Conservation (phyloP, 2,329 filamentous ascomycete species). For the Fusarium udum region DNA sequence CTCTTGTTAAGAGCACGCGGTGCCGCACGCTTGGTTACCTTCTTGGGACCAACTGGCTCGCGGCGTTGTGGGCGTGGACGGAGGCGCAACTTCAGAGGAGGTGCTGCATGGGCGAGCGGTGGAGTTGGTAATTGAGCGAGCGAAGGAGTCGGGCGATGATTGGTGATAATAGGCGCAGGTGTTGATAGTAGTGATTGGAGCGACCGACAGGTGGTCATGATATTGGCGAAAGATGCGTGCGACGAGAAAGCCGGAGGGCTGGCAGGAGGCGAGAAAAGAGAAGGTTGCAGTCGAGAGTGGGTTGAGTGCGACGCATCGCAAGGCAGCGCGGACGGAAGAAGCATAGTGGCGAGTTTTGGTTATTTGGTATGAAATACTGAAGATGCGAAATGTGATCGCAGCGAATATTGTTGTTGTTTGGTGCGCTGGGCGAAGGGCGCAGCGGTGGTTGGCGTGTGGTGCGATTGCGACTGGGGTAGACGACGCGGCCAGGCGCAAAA, state of each 20-base stretch:
- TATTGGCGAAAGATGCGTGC: slow-evolving; percentile 60
- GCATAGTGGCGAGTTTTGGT: slow-evolving; percentile 54
- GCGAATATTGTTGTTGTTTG: slow-evolving; percentile 14
- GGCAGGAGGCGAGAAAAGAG: slow-evolving; percentile 67
- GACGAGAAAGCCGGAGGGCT: slow-evolving; percentile 61
- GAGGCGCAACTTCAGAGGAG: slow-evolving; percentile 65
- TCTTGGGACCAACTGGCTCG: slow-evolving; percentile 51
- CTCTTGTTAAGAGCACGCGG: slow-evolving; percentile 64
- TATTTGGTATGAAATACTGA: background rate
- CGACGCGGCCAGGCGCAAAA: slow-evolving; percentile 33
- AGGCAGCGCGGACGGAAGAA: slow-evolving; percentile 66
- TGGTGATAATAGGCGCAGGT: slow-evolving; percentile 49
- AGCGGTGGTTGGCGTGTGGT: slow-evolving; percentile 35
- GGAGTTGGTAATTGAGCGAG: slow-evolving; percentile 62
- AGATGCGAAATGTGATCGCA: background rate
- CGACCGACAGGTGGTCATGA: slow-evolving; percentile 68
- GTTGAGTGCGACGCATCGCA: slow-evolving; percentile 63
- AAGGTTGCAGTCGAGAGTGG: slow-evolving; percentile 58
- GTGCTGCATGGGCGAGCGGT: slow-evolving; percentile 61
- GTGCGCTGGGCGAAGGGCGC: slow-evolving; percentile 2
- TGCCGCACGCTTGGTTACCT: slow-evolving; percentile 62
- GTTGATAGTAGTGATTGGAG: slow-evolving; percentile 66
- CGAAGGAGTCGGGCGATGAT: slow-evolving; percentile 46
- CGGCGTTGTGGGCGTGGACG: slow-evolving; percentile 55
- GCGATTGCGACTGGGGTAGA: slow-evolving; percentile 37